Evolutionary conservation across 441 rosid species (phyloP).

Genomic region (Mallotus repandus): DNA sequence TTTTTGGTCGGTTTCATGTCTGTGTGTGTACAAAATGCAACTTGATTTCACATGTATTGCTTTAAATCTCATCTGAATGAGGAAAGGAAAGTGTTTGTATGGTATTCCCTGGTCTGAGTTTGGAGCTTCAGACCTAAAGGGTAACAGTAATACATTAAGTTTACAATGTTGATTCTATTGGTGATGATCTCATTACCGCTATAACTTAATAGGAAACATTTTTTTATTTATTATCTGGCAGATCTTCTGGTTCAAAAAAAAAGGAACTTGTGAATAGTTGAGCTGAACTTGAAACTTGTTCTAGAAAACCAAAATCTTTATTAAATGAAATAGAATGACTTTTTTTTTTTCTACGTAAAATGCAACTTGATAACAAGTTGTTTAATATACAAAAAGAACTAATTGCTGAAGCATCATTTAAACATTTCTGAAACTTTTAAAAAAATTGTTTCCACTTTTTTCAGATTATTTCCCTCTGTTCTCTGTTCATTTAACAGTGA

Average conservation of each 20-base stretch:
- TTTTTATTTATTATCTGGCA: neutral
- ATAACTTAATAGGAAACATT: neutral
- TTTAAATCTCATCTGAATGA: conserved; percentile 5
- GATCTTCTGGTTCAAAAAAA: no score
- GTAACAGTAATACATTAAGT: no score
- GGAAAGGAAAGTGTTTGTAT: conserved; percentile 17
- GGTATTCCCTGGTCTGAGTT: conserved; percentile 16
- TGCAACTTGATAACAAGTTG: neutral
- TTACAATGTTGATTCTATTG: no score
- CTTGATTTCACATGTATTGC: conserved; percentile 20
- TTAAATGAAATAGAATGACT: no score
- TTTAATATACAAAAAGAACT: conserved; percentile 10
- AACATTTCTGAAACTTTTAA: neutral
- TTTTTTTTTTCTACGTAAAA: no score
- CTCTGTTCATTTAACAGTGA: no score
- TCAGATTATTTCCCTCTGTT: conserved; percentile 4
- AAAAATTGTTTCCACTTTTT: neutral
- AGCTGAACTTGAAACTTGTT: no score
- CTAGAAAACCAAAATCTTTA: no score
- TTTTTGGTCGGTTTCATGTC: conserved; percentile 3
- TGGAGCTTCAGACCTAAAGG: no score
- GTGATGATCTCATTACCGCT: neutral
- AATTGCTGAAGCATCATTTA: neutral
- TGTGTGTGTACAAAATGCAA: conserved; percentile 31
- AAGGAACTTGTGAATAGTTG: no score